Evolutionary conservation across 768 basidiomycete genomes (phyloP), one percentile per base, ranked within the genome.

Genomic region (Boletellus ananas): DNA sequence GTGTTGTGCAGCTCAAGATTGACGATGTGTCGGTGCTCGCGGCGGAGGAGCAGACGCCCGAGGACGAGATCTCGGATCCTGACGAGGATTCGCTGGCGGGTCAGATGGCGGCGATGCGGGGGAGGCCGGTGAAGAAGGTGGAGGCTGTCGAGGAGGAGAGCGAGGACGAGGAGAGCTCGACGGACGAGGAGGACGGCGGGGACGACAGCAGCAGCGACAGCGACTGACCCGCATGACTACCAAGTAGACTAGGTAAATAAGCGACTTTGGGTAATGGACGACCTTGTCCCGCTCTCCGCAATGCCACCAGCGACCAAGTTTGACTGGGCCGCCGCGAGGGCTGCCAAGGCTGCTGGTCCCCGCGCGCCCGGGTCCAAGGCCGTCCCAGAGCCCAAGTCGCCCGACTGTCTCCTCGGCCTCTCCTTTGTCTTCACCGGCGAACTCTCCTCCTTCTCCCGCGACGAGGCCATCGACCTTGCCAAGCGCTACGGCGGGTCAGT

Each of bases 371-470:
- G 84, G 0, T 76, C 79, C 16, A 85, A 83, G 62, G 65, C 73
- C 13, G 71, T 86, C 5, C 87, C 87, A 0, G 79, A 86, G 21
- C 73, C 75, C n/a, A 90, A 87, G 61, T 75, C 79, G 13, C 89
- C 90, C 0, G 83, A 92, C 38, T 92, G 90, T 62, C 75, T 99
- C 9, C 79, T 84, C 0, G 94, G 94, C 0, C 74, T 98, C 20
- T 78, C 91, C 0, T 87, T 99, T 61, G 95, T 99, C 18, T 99
- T 99, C 57, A 98, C 96, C 0, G 96, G 94, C 14, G 95, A 99
- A 59, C 70, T 98, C 40, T 80, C 78, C 41, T 87, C 86, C 51
- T 83, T 98, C 56, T 84, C 90, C 1, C 78, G 96, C 34, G 91
- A 97, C 3, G 94, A 96, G 58, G 86, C 90, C 1, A 64, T 75